Evolutionary conservation across 805 yeast genomes (phyloP).

Genomic region (Metschnikowia sp.): DNA sequence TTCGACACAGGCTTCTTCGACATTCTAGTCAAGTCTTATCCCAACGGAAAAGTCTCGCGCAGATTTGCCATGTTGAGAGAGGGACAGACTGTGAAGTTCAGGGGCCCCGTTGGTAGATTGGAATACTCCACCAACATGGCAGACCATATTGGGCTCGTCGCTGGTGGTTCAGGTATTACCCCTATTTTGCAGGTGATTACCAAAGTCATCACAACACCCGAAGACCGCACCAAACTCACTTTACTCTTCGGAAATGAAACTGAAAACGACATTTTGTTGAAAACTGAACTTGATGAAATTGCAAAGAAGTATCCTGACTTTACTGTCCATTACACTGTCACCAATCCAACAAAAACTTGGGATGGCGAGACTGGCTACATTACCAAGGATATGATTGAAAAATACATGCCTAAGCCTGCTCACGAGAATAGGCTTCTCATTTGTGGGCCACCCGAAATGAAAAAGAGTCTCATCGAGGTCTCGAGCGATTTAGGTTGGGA

Average conservation of each 20-base stretch:
- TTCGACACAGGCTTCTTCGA: slow-evolving; percentile 74
- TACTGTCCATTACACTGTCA: slow-evolving; percentile 55
- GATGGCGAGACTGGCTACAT: slow-evolving; percentile 57
- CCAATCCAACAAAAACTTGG: slow-evolving; percentile 52
- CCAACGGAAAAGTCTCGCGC: slow-evolving; percentile 66
- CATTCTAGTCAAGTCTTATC: slow-evolving; percentile 70
- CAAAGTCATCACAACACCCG: slow-evolving; percentile 64
- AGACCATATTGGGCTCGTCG: slow-evolving; percentile 62
- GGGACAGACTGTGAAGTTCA: slow-evolving; percentile 66
- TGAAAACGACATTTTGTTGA: slow-evolving; percentile 70
- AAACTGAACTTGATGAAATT: slow-evolving; percentile 69
- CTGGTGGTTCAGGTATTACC: slow-evolving; percentile 89
- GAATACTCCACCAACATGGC: slow-evolving; percentile 56
- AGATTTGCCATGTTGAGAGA: slow-evolving; percentile 60
- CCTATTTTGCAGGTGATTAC: slow-evolving; percentile 83
- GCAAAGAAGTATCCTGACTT: slow-evolving; percentile 61
- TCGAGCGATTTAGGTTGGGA: slow-evolving; percentile 64
- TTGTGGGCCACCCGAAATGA: slow-evolving; percentile 77
- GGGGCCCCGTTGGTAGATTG: slow-evolving; percentile 79
- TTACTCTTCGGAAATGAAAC: slow-evolving; percentile 73
- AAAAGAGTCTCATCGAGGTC: slow-evolving; percentile 45
- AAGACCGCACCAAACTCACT: slow-evolving; percentile 57
- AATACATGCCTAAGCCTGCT: slow-evolving; percentile 50
- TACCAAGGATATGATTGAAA: slow-evolving; percentile 52
- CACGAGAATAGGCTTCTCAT: slow-evolving; percentile 55